Percentiles rank a stretch among this genome's conserved stretches.
phyloP scores from a whole-genome alignment of 148 eudicot species.

The Heliamphora exappendiculata region DNA sequence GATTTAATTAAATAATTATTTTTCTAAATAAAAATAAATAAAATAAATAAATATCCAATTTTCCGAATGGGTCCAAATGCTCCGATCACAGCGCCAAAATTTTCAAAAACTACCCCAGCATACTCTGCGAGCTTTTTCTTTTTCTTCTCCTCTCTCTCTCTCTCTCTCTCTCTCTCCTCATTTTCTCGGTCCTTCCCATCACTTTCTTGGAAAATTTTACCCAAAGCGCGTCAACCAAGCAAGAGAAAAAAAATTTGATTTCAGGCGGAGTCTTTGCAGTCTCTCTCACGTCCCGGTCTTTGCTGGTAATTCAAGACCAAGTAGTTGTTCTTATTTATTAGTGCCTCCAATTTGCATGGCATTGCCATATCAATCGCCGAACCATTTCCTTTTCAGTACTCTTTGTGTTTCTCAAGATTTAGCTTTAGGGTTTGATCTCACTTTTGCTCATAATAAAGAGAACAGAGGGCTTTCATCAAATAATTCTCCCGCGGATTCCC shows the following conservation, averaged over 20 bases:
- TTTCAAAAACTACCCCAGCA: too few species aligned
- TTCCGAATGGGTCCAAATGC: too few species aligned
- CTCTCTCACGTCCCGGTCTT: background rate
- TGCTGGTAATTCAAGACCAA: background rate
- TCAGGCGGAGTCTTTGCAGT: background rate
- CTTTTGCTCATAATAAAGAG: too few species aligned
- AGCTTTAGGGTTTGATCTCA: background rate
- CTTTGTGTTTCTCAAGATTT: background rate
- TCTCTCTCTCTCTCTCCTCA: background rate
- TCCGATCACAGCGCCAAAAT: too few species aligned
- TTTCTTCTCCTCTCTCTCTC: background rate
- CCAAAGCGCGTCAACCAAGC: slow-evolving; percentile 11
- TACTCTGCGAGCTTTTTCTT: too few species aligned
- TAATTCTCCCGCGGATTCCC: background rate
- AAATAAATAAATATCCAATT: too few species aligned
- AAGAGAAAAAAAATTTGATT: background rate
- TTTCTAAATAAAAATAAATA: too few species aligned
- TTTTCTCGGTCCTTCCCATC: background rate
- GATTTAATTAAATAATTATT: too few species aligned
- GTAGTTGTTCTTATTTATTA: background rate
- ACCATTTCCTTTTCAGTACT: background rate
- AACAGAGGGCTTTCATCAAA: background rate
- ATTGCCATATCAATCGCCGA: background rate
- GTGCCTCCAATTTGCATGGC: background rate
- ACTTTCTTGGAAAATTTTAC: background rate